phyloP scores from a whole-genome alignment of 1,284 basidiomycete species.

The Schizophyllum commune region DNA sequence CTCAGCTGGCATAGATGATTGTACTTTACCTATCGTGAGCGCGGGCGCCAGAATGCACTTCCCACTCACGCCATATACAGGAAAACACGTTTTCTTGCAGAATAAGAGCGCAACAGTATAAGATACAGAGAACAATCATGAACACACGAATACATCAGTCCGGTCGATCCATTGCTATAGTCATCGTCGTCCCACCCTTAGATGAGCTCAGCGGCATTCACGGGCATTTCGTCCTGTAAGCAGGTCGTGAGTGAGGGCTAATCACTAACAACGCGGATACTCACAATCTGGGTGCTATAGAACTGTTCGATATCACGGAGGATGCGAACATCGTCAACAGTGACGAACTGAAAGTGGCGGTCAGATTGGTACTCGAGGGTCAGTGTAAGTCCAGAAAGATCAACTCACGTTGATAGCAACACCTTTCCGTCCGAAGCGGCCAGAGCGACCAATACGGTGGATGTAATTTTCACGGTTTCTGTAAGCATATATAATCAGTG shows the following conservation, averaged over 20 bases:
- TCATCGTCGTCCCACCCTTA: constrained; percentile 24
- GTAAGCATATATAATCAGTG: constrained; percentile 13
- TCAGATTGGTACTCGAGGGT: constrained; percentile 9
- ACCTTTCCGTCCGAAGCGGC: constrained; percentile 92
- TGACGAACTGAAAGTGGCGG: constrained; percentile 63
- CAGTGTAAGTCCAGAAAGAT: neutral
- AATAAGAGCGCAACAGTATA: neutral
- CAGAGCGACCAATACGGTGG: constrained; percentile 93
- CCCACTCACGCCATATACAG: neutral
- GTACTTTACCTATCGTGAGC: no score
- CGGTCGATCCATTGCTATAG: neutral
- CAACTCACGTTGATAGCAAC: constrained; percentile 79
- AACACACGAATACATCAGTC: neutral
- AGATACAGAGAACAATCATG: neutral
- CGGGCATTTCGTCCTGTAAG: constrained; percentile 85
- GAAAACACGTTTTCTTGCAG: neutral
- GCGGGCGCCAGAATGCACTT: neutral
- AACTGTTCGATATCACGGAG: constrained; percentile 88
- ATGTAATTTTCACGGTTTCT: constrained; percentile 99
- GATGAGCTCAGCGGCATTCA: constrained; percentile 84
- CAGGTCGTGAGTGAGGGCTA: constrained; percentile 10
- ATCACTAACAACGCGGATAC: constrained; percentile 17
- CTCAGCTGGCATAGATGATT: no score
- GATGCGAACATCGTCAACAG: constrained; percentile 84
- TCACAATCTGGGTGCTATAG: constrained; percentile 83